phyloP scores from a whole-genome alignment of 2,329 filamentous ascomycete genomes.

The Lachnellula hyalina region DNA sequence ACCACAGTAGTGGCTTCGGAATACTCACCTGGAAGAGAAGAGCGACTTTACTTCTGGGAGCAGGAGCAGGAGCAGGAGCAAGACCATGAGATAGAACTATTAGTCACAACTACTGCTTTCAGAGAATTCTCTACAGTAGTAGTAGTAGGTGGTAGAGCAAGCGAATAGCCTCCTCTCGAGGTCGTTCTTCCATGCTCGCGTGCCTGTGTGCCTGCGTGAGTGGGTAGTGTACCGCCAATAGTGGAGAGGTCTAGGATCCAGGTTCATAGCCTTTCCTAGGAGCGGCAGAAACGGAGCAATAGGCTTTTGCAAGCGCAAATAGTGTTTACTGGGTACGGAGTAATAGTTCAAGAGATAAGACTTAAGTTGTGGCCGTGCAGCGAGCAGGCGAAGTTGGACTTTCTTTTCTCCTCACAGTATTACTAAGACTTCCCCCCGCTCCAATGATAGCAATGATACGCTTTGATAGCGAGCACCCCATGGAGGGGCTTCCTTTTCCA shows the following conservation, averaged over 20 bases:
- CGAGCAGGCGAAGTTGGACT: no score
- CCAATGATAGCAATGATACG: not conserved
- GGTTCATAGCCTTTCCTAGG: not conserved
- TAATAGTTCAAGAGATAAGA: not conserved
- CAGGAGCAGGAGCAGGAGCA: not conserved
- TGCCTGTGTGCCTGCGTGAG: not conserved
- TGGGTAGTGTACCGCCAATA: not conserved
- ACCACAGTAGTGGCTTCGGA: not conserved
- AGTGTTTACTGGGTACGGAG: not conserved
- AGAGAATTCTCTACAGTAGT: not conserved
- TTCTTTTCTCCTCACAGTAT: not conserved
- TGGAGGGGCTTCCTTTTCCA: not conserved
- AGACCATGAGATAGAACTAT: no score
- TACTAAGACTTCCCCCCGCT: not conserved
- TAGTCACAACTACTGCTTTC: not conserved
- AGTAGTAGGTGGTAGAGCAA: not conserved
- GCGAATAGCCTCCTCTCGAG: not conserved
- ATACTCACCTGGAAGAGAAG: not conserved
- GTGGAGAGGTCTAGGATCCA: not conserved
- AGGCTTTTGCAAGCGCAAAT: not conserved
- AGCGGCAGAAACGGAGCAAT: not conserved
- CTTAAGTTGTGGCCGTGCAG: no score
- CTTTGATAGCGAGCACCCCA: not conserved
- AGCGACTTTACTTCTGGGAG: not conserved
- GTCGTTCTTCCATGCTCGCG: not conserved